Evolutionary conservation across 208 protist species (phyloP).

Genomic region (Wallacemonas sp.): DNA sequence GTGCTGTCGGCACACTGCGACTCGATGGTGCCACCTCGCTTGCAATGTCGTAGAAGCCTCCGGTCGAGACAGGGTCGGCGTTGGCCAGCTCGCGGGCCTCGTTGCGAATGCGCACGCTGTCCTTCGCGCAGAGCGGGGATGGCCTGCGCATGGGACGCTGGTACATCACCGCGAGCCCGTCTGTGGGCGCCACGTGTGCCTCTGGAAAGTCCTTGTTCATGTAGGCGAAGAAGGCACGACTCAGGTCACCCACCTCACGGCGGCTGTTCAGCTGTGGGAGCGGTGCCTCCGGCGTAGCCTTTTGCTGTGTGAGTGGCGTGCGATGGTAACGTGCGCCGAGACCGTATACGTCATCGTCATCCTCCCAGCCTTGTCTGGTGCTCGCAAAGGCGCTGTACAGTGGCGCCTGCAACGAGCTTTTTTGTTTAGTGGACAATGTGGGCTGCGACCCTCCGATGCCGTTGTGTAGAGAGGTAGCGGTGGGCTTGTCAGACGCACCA

Average conservation of each 20-base stretch:
- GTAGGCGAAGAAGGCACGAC: not conserved
- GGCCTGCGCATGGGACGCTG: not conserved
- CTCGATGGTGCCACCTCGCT: not conserved
- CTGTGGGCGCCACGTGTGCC: not conserved
- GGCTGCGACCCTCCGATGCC: not conserved
- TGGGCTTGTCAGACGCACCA: not conserved
- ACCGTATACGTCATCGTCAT: conserved; percentile 1
- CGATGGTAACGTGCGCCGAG: not conserved
- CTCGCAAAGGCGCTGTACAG: not conserved
- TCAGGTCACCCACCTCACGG: not conserved
- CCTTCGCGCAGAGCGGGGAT: not conserved
- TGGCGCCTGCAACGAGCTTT: not conserved
- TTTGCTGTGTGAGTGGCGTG: not conserved
- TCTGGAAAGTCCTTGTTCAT: not conserved
- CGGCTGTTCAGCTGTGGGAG: not conserved
- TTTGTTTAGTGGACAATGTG: not conserved
- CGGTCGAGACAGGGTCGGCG: not conserved
- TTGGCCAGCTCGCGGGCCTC: not conserved
- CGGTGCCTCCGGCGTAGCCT: not conserved
- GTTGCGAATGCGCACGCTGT: conserved; percentile 1
- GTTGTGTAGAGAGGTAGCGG: not conserved
- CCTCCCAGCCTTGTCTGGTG: not conserved
- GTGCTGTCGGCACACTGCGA: not conserved
- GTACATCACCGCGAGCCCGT: conserved; percentile 5
- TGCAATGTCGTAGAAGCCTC: conserved; percentile 1